phyloP scores from a whole-genome alignment of 352 stramenopile species.

The Phytophthora ramorum region DNA sequence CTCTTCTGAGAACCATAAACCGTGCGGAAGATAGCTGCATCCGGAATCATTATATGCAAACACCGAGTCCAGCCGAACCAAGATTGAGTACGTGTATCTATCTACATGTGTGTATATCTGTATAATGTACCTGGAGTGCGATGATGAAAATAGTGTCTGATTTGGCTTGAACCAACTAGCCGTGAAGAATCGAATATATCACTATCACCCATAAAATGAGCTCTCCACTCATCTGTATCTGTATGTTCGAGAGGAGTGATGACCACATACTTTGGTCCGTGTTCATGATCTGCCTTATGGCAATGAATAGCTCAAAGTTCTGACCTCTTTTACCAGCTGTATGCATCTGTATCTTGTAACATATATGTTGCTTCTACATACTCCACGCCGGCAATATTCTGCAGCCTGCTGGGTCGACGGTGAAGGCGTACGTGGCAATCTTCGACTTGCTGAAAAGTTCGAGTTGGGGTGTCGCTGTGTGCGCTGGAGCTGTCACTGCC shows the following conservation, averaged over 20 bases:
- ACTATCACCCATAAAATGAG: slow-evolving; percentile 95
- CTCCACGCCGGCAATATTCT: slow-evolving; percentile 92
- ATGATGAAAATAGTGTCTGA: slow-evolving; percentile 88
- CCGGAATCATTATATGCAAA: slow-evolving; percentile 92
- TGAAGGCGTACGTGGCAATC: slow-evolving; percentile 34
- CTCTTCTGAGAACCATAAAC: slow-evolving; percentile 82
- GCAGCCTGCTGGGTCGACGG: slow-evolving; percentile 34
- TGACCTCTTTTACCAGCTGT: slow-evolving; percentile 58
- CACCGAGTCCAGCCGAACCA: slow-evolving; percentile 65
- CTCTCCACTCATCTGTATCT: slow-evolving; percentile 46
- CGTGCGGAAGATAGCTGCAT: slow-evolving; percentile 87
- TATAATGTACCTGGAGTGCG: slow-evolving; percentile 45
- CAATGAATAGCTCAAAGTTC: slow-evolving; percentile 91
- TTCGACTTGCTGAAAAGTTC: slow-evolving; percentile 83
- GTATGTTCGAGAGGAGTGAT: slow-evolving; percentile 63
- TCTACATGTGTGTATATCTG: slow-evolving; percentile 30
- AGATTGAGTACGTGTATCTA: slow-evolving; percentile 29
- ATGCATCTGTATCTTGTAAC: slow-evolving; percentile 26
- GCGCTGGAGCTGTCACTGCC: slow-evolving; percentile 21
- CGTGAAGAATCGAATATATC: slow-evolving; percentile 91
- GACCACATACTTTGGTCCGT: slow-evolving; percentile 93
- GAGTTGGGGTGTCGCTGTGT: slow-evolving; percentile 25
- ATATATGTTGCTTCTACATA: slow-evolving; percentile 75
- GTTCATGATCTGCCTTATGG: slow-evolving; percentile 92
- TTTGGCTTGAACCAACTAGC: slow-evolving; percentile 93